Evolutionary conservation across 2,329 filamentous ascomycete genomes (phyloP), one percentile per base, ranked within the genome.

Genomic region (Colletotrichum falcatum): DNA sequence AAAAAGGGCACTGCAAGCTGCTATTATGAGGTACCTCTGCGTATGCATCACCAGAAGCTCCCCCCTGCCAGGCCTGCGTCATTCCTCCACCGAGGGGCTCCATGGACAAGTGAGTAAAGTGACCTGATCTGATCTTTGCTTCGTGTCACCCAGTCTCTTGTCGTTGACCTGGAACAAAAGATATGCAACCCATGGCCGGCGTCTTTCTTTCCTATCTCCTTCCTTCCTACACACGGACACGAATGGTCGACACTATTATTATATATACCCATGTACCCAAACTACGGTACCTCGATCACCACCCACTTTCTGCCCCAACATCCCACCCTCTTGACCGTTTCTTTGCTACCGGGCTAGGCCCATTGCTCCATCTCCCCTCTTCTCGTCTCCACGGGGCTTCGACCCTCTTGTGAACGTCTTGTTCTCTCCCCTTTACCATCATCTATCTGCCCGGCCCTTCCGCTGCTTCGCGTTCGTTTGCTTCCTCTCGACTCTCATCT

Each of bases 71-170:
- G 30, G 44, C 20, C 51, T 71, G 68, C 68, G 68, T 71, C 68
- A 71, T 71, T 71, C 68, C 53, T n/a, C 68, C 68, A 71, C 64
- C 64, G 68, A 67, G 68, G 64, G 68, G 68, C 68, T 63, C 64
- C 56, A 51, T 35, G 59, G 33, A n/a, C 5, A 35, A 16, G 20
- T 42, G 39, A n/a, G 54, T 23, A 44, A 63, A 69, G 67, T 71
- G 68, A 71, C 68, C 68, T 71, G 68, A 71, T 68, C 64, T 71
- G 18, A 39, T 44, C 49, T 48, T 26, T 3, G 30, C 7, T 33
- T n/a, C 30, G 37, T 37, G 26, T 51, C 59, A 30, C 30, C 28
- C n/a, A n/a, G n/a, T 37, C 42, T 42, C 65, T 28, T 46, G 8
- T 48, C 6, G 14, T 28, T 39, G 5, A 39, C 26, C 26, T 39